A percentile compares a stretch with the other conserved stretches of the same genome.
Conservation (phyloP, 2,329 filamentous ascomycete species). For the Paraphaeosphaeria sporulosa region DNA sequence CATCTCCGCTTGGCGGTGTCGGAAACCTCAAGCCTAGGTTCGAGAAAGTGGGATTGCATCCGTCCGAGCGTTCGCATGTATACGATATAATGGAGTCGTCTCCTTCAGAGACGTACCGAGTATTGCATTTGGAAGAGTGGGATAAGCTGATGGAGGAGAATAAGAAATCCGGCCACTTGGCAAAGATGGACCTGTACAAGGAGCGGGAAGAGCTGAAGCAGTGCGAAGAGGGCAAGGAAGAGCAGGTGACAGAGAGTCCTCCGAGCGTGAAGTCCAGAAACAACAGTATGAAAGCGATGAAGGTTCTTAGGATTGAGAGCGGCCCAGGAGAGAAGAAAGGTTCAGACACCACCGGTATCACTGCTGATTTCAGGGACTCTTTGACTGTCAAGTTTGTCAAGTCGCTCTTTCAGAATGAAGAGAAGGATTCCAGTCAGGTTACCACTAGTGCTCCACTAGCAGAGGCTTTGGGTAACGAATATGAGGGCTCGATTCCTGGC, state of each 20-base stretch:
- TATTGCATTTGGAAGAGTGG: not conserved
- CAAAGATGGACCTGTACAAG: conserved; percentile 2
- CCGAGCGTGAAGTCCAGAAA: too few relatives aligned
- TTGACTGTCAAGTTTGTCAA: too few relatives aligned
- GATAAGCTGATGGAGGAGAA: conserved; percentile 6
- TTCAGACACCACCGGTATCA: not conserved
- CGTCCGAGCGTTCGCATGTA: conserved; percentile 3
- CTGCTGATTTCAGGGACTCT: not conserved
- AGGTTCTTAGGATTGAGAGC: not conserved
- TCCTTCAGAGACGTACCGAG: not conserved
- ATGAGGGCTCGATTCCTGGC: not conserved
- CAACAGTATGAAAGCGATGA: not conserved
- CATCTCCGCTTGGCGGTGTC: not conserved
- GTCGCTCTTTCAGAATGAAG: not conserved
- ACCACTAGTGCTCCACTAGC: not conserved
- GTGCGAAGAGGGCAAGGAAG: not conserved
- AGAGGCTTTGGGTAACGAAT: not conserved
- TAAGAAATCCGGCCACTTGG: not conserved
- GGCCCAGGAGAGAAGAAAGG: not conserved
- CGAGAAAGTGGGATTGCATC: conserved; percentile 8
- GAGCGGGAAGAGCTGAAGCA: not conserved
- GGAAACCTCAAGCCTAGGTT: conserved; percentile 8
- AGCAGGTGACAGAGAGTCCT: not conserved
- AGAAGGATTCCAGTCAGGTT: not conserved
- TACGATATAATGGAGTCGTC: not conserved